Percentiles rank a stretch among this genome's conserved stretches.
These are phyloP conservation scores for Pyricularia grisea DNA, from an alignment of 2,329 filamentous ascomycete species.

Conservation along the genomic window DNA sequence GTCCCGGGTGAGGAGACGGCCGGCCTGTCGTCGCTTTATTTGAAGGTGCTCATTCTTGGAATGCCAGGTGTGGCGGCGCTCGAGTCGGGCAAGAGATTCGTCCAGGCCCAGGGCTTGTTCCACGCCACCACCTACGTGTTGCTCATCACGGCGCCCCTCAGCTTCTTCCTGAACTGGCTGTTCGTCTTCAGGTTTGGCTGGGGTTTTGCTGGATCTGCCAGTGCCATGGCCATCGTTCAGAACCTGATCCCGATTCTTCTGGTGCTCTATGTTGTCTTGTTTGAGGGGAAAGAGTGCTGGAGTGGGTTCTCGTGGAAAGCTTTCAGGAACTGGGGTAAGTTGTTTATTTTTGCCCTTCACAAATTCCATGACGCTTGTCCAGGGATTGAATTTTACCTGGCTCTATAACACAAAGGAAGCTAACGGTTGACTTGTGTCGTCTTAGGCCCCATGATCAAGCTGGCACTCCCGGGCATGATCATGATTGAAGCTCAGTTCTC, in stretches of 20 bases:
- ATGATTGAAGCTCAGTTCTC: slow-evolving; percentile 57
- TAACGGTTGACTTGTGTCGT: background rate
- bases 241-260: slow-evolving; percentile 69
- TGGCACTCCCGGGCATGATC: slow-evolving; percentile 60
- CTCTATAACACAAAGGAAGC: background rate
- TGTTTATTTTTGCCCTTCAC: background rate
- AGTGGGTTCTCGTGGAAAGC: slow-evolving; percentile 57
- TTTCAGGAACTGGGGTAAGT: slow-evolving; percentile 19
- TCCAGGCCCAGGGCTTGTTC: slow-evolving; percentile 71
- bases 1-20: slow-evolving; percentile 46
- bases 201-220: slow-evolving; percentile 73
- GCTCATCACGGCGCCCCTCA: slow-evolving; percentile 49
- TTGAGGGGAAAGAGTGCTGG: slow-evolving; percentile 74
- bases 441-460: slow-evolving; percentile 57
- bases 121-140: slow-evolving; percentile 44
- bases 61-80: slow-evolving; percentile 67
- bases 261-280: slow-evolving; percentile 66
- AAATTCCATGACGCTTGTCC: too few relatives aligned
- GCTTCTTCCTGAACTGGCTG: slow-evolving; percentile 64
- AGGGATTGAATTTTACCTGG: too few relatives aligned
- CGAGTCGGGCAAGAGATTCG: slow-evolving; percentile 64
- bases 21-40: slow-evolving; percentile 56
- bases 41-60: slow-evolving; percentile 57
- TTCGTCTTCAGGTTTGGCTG: slow-evolving; percentile 61
- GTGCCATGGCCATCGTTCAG: slow-evolving; percentile 71